Evolutionary conservation across 495 filamentous ascomycete genomes (phyloP).

Genomic region (Aspergillus cavernicola): DNA sequence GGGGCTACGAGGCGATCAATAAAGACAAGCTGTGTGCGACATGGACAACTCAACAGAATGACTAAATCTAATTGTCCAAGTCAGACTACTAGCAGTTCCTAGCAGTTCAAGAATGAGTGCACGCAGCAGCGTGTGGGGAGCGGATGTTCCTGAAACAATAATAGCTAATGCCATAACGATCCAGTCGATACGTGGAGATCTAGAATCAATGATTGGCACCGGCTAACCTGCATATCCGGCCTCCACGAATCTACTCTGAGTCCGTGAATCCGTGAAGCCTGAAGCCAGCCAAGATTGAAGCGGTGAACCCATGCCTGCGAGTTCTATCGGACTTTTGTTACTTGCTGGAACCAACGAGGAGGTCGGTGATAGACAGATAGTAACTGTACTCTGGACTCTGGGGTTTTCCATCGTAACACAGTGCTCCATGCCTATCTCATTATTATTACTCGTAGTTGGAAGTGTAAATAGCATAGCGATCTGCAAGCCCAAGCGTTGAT

Average conservation of each 20-base stretch:
- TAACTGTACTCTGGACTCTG: no score
- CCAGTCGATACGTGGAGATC: neutral
- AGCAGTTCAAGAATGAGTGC: neutral
- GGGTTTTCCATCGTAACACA: no score
- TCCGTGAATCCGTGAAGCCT: neutral
- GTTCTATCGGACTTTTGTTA: no score
- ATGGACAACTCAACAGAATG: neutral
- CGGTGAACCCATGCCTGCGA: neutral
- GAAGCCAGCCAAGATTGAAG: no score
- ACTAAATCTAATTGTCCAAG: neutral
- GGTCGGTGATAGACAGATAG: no score
- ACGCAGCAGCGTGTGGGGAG: neutral
- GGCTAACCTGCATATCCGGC: constrained; percentile 9
- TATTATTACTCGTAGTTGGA: no score
- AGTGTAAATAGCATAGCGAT: no score
- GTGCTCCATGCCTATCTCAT: no score
- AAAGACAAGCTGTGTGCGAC: neutral
- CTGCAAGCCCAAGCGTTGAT: no score
- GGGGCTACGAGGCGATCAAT: neutral
- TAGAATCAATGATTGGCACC: constrained; percentile 10
- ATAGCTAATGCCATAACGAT: neutral
- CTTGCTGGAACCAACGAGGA: no score
- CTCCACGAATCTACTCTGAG: neutral
- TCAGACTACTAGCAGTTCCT: no score
- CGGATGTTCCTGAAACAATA: neutral